These are phyloP conservation scores for Avena sativa DNA, from an alignment of 176 grass and related monocot genomes.

Conservation along the genomic window DNA sequence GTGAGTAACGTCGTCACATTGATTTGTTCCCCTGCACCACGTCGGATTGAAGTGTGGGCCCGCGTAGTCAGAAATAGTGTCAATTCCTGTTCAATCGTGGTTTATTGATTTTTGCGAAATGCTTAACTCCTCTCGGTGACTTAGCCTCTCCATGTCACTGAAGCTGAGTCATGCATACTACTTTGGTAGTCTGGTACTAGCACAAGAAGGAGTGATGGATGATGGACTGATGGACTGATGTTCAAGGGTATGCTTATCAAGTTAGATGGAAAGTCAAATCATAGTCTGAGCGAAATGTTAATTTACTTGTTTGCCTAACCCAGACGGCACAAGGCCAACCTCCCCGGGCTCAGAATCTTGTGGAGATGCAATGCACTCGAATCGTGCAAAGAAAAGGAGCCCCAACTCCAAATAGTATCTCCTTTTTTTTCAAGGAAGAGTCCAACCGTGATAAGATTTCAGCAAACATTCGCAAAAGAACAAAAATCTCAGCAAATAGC, in stretches of 20 bases:
- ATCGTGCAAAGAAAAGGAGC: neutral
- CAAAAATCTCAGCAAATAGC: neutral
- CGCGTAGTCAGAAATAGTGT: too few species aligned
- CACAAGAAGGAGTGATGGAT: neutral
- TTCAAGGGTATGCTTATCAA: neutral
- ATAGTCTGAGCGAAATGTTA: neutral
- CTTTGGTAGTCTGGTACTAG: too few species aligned
- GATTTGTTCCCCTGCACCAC: too few species aligned
- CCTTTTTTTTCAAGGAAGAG: neutral
- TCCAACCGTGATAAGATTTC: constrained; percentile 19
- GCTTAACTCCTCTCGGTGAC: too few species aligned
- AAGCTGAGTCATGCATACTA: too few species aligned
- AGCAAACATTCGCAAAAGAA: neutral
- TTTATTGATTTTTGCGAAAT: too few species aligned
- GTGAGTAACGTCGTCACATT: too few species aligned
- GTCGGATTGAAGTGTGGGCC: too few species aligned
- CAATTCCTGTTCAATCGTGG: too few species aligned
- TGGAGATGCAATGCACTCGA: constrained; percentile 30
- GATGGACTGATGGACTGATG: neutral
- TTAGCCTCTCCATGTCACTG: too few species aligned
- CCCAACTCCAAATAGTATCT: neutral
- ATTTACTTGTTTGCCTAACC: constrained; percentile 15
- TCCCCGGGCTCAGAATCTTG: constrained; percentile 19
- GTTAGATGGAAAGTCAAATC: constrained; percentile 19
- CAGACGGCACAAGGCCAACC: constrained; percentile 2